These are phyloP conservation scores for Trametes meyenii DNA, from an alignment of 768 basidiomycete species.

Conservation along the genomic window DNA sequence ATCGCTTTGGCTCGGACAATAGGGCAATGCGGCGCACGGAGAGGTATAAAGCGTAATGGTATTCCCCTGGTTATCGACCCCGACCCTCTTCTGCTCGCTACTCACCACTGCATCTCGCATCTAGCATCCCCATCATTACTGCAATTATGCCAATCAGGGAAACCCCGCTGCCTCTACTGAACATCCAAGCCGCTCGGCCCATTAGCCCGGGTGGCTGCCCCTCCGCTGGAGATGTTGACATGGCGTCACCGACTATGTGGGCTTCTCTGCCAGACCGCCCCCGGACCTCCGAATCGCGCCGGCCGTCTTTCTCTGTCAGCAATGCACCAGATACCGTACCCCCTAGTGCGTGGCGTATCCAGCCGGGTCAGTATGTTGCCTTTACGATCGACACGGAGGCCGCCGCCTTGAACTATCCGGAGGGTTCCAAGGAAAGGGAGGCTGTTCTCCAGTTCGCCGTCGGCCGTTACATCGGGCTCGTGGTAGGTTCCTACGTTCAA, in stretches of 20 bases:
- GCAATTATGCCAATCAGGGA: slow-evolving; percentile 11
- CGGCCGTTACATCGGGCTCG: slow-evolving; percentile 31
- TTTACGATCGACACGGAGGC: slow-evolving; percentile 26
- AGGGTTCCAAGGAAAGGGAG: slow-evolving; percentile 4
- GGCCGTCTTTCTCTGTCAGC: slow-evolving; percentile 16
- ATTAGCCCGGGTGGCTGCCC: slow-evolving; percentile 21
- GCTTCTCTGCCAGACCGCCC: slow-evolving; percentile 17
- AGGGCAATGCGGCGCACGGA: background rate
- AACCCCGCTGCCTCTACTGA: slow-evolving; percentile 6
- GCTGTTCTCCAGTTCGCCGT: slow-evolving; percentile 14
- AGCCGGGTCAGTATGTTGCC: slow-evolving; percentile 25
- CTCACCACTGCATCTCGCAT: background rate
- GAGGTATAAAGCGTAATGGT: slow-evolving; percentile 10
- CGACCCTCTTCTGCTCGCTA: background rate
- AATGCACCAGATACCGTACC: slow-evolving; percentile 13
- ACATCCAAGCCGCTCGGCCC: slow-evolving; percentile 12
- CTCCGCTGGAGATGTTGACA: slow-evolving; percentile 16
- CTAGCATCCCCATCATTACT: background rate
- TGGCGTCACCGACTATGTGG: slow-evolving; percentile 11
- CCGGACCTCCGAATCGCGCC: slow-evolving; percentile 18
- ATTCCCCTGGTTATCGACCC: background rate
- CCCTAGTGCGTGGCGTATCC: slow-evolving; percentile 15
- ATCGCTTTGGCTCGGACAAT: slow-evolving; percentile 19
- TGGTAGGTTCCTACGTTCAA: slow-evolving; percentile 20
- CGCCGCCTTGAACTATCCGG: slow-evolving; percentile 2